These are phyloP conservation scores for Lyophyllum decastes DNA, from an alignment of 768 basidiomycete species.

Conservation along the genomic window DNA sequence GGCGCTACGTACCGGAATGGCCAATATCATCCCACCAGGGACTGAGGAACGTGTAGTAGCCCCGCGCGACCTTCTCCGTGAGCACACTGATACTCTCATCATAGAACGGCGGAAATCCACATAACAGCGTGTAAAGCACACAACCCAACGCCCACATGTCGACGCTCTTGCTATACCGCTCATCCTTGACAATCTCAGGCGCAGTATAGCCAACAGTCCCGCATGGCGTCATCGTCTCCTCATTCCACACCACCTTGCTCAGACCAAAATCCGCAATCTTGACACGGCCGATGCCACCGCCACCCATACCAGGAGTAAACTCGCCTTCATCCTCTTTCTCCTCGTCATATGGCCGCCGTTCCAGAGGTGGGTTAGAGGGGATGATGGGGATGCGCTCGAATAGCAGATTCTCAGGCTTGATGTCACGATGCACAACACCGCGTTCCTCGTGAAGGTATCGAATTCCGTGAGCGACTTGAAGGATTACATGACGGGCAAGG, in stretches of 20 bases:
- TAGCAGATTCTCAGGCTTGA: conserved; percentile 97
- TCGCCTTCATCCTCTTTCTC: conserved; percentile 99
- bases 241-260: conserved; percentile 98
- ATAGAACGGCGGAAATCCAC: conserved; percentile 98
- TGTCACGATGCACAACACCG: conserved; percentile 97
- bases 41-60: conserved; percentile 97
- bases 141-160: conserved; percentile 99
- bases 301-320: conserved; percentile 88
- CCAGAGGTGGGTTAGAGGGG: conserved; percentile 69
- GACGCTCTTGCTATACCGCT: conserved; percentile 93
- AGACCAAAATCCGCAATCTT: conserved; percentile 99
- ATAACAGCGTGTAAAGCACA: conserved; percentile 97
- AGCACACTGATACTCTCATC: conserved; percentile 98
- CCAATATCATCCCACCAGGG: conserved; percentile 99
- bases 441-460: conserved; percentile 96
- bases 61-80: conserved; percentile 96
- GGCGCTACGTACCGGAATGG: conserved; percentile 54
- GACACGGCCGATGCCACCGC: conserved; percentile 95
- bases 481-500: conserved; percentile 94
- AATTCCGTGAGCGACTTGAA: conserved; percentile 94
- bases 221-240: conserved; percentile 98
- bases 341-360: conserved; percentile 90
- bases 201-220: conserved; percentile 99
- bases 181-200: conserved; percentile 99
- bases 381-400: conserved; percentile 92